Conservation (phyloP, 1,284 basidiomycete species). For the Fomitopsis schrenkii region DNA sequence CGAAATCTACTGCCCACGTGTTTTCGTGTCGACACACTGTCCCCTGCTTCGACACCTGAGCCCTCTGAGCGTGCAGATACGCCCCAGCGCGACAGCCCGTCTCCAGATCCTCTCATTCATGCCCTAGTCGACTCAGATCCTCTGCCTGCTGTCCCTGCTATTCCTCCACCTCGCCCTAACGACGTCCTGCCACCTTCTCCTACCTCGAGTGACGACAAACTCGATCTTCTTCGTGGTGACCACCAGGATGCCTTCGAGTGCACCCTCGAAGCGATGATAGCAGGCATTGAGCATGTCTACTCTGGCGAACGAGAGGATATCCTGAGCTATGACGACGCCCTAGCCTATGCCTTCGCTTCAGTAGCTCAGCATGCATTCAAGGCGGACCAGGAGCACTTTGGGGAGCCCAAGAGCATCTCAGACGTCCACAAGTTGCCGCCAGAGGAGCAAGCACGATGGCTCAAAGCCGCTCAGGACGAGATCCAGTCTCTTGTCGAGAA, state of each 20-base stretch:
- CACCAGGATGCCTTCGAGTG: constrained; percentile 1
- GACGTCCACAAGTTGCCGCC: constrained; percentile 1
- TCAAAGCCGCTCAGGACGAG: constrained; percentile 6
- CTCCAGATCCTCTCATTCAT: too few species aligned
- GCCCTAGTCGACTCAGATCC: too few species aligned
- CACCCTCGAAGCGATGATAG: constrained; percentile 3
- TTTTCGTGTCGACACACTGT: too few species aligned
- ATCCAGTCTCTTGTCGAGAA: constrained; percentile 9
- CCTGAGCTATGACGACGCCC: background rate
- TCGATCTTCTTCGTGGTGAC: too few species aligned
- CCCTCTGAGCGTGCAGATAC: too few species aligned
- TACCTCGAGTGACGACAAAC: too few species aligned
- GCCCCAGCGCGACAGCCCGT: too few species aligned
- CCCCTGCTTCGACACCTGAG: too few species aligned
- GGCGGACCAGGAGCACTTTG: constrained; percentile 4
- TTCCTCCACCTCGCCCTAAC: too few species aligned
- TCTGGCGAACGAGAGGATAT: background rate
- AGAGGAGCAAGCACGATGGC: constrained; percentile 6
- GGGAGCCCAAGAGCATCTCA: background rate
- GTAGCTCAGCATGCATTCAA: background rate
- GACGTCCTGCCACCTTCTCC: constrained; percentile 4
- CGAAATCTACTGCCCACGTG: too few species aligned
- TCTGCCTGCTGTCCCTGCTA: too few species aligned
- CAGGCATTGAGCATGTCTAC: constrained; percentile 8
- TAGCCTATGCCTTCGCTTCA: constrained; percentile 3